Conservation (phyloP, 106 monocot genomes). For the Phalaenopsis equestris region DNA sequence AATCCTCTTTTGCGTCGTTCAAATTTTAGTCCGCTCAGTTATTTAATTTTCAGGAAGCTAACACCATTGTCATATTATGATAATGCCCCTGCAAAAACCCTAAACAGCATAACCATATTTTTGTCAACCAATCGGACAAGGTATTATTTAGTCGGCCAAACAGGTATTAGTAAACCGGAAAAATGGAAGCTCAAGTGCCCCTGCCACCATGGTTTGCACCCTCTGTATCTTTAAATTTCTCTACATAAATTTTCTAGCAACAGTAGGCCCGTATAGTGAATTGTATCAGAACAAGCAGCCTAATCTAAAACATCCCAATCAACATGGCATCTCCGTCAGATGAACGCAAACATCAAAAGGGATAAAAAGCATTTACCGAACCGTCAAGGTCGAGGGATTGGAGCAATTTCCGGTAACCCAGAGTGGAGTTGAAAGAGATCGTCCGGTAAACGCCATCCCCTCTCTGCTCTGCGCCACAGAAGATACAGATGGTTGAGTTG, state of each 20-base stretch:
- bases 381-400: conserved; percentile 63
- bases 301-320: neutral
- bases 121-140: neutral
- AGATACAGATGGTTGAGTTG: conserved; percentile 52
- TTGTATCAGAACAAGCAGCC: neutral
- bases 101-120: too few species aligned
- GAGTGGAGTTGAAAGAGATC: conserved; percentile 50
- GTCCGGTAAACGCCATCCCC: conserved; percentile 16
- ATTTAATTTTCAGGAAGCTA: too few species aligned
- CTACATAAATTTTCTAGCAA: neutral
- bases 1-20: too few species aligned
- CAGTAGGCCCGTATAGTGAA: neutral
- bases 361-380: conserved; percentile 45
- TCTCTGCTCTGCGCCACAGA: conserved; percentile 43
- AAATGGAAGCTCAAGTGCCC: neutral
- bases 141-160: neutral
- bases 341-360: neutral
- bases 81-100: too few species aligned
- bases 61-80: too few species aligned
- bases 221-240: neutral
- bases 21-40: too few species aligned
- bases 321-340: neutral
- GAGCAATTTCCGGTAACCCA: conserved; percentile 49
- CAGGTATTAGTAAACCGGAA: neutral
- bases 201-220: neutral